Percentiles rank a stretch among this genome's conserved stretches.
Evolutionary conservation across 805 yeast genomes (phyloP).

Genomic region (Kuraishia ogatae): DNA sequence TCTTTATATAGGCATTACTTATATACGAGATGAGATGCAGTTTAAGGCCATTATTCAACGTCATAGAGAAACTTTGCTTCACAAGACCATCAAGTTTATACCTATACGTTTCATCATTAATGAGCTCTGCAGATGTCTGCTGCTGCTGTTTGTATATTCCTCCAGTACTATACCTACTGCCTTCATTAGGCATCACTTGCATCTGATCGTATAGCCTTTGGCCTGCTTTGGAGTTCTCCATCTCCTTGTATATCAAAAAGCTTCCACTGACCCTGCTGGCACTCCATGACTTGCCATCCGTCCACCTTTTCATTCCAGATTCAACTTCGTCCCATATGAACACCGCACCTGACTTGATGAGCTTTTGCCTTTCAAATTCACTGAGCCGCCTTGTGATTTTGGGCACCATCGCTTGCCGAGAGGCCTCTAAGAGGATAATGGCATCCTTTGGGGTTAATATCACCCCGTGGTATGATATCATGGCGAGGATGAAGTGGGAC

Average conservation of each 20-base stretch:
- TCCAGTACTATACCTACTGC: neutral
- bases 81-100: conserved; percentile 46
- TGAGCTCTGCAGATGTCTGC: neutral
- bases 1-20: conserved; percentile 4
- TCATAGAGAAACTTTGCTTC: conserved; percentile 56
- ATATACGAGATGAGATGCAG: conserved; percentile 54
- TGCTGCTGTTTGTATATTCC: neutral
- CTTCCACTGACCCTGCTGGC: conserved; percentile 63
- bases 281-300: conserved; percentile 69
- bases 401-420: conserved; percentile 46
- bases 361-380: conserved; percentile 38
- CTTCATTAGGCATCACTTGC: neutral
- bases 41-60: conserved; percentile 42
- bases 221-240: conserved; percentile 27
- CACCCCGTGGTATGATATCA: conserved; percentile 57
- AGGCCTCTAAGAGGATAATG: conserved; percentile 55
- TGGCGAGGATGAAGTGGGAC: conserved; percentile 8
- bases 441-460: conserved; percentile 55
- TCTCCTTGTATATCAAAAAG: conserved; percentile 55
- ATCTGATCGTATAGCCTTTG: conserved; percentile 2
- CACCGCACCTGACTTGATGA: conserved; percentile 49
- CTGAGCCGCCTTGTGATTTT: conserved; percentile 50
- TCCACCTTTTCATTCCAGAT: conserved; percentile 71
- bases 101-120: conserved; percentile 12
- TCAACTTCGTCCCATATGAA: conserved; percentile 68